phyloP scores from a whole-genome alignment of 2,329 filamentous ascomycete species.

The Sodiomyces alkalinus region DNA sequence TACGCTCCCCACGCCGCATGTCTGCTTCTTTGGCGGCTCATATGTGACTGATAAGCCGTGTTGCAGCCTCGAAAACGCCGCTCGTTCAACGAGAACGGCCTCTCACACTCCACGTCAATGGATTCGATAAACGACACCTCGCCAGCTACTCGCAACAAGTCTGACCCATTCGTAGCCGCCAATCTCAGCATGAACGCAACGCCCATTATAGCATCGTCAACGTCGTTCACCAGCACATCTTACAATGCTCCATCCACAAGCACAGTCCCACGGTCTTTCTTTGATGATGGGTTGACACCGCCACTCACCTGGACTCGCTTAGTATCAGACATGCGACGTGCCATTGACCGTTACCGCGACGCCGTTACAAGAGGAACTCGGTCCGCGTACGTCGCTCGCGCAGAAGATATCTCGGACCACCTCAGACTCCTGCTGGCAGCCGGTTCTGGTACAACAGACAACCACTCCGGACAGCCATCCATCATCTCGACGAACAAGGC shows the following conservation, averaged over 20 bases:
- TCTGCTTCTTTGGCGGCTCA: too few relatives aligned
- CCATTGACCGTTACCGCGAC: constrained; percentile 79
- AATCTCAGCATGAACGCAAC: constrained; percentile 18
- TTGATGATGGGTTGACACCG: constrained; percentile 71
- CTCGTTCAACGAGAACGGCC: constrained; percentile 46
- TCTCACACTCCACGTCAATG: constrained; percentile 82
- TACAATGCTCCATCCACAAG: constrained; percentile 43
- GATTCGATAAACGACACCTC: constrained; percentile 69
- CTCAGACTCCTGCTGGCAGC: constrained; percentile 85
- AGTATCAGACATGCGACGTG: constrained; percentile 82
- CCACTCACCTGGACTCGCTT: constrained; percentile 80
- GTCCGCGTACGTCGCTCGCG: constrained; percentile 80
- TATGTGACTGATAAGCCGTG: too few relatives aligned
- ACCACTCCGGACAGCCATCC: constrained; percentile 96
- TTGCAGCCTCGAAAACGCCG: constrained; percentile 45
- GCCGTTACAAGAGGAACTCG: constrained; percentile 72
- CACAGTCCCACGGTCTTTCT: constrained; percentile 66
- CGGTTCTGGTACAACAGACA: constrained; percentile 92
- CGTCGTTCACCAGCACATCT: constrained; percentile 44
- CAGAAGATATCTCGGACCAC: constrained; percentile 98
- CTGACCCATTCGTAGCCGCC: constrained; percentile 36
- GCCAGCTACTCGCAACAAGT: constrained; percentile 39
- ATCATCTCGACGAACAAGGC: constrained; percentile 98
- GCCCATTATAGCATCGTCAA: constrained; percentile 41
- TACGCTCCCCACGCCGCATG: constrained; percentile 26